A percentile compares a stretch with the other conserved stretches of the same genome.
These are phyloP conservation scores for Phytophthora colocasiae DNA, from an alignment of 352 stramenopile genomes.

Conservation along the genomic window DNA sequence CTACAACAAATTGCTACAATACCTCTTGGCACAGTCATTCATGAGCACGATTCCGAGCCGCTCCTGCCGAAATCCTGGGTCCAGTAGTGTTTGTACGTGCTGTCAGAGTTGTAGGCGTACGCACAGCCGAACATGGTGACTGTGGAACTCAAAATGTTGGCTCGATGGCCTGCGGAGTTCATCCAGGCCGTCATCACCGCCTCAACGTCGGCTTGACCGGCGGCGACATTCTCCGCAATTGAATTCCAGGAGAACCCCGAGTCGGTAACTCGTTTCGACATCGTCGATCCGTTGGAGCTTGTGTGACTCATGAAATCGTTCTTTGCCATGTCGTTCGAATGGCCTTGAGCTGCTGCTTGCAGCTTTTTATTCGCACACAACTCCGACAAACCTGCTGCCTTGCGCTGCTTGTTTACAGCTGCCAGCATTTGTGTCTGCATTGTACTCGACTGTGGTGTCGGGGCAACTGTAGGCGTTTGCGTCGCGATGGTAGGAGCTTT, in stretches of 20 bases:
- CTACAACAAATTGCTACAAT: not conserved
- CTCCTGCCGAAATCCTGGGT: constrained; percentile 61
- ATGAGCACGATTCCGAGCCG: constrained; percentile 26
- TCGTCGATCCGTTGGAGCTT: constrained; percentile 43
- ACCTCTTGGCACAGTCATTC: too few relatives aligned
- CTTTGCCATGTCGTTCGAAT: constrained; percentile 48
- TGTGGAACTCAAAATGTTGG: constrained; percentile 36
- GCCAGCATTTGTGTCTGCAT: constrained; percentile 41
- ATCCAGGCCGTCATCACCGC: constrained; percentile 48
- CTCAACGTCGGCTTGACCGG: constrained; percentile 39
- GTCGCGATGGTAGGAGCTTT: constrained; percentile 15
- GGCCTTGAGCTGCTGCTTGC: constrained; percentile 23
- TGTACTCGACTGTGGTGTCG: constrained; percentile 12
- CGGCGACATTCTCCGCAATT: constrained; percentile 57
- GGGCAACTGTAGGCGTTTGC: not conserved
- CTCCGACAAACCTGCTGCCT: constrained; percentile 28
- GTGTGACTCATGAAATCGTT: constrained; percentile 60
- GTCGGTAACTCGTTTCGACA: constrained; percentile 40
- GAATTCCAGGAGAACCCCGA: constrained; percentile 46
- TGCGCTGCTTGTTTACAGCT: constrained; percentile 54
- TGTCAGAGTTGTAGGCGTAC: constrained; percentile 53
- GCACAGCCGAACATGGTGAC: constrained; percentile 43
- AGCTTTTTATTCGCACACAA: constrained; percentile 48
- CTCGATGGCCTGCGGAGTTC: constrained; percentile 35
- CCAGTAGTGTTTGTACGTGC: constrained; percentile 63